Base-by-base conservation (phyloP, 2,329 filamentous ascomycete species). In the Davidsoniella eucalypti region DNA sequence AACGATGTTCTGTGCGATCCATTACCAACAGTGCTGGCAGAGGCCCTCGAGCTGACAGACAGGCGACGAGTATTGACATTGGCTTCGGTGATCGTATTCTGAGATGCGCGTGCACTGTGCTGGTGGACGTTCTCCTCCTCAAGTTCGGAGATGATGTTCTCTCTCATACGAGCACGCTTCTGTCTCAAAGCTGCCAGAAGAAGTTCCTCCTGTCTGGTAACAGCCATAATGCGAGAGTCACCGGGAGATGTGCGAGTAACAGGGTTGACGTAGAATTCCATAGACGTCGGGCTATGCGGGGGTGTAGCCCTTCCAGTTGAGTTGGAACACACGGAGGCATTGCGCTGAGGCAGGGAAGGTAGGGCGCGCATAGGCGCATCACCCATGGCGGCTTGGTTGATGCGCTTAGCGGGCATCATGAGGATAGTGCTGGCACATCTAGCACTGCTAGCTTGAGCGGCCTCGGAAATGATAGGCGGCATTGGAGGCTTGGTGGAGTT, bases 141-240 rank as follows among this genome's bases (percentile, higher is more conserved):
- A 12, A 66, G 62, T 53, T 71, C 67, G 18, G 66, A 62, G 10
- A 68, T 60, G 16, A 69, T 63, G 2, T 65, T 67, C 54, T 73
- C 68, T 2, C 71, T 69, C 69, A 75, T 74, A n/a, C 65, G 64
- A 2, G 72, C 69, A n/a, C 73, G 66, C 63, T 75, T 76, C 56
- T 71, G 67, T 7, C 75, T 67, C 40, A 78, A 64, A 2, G 75
- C 75, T 2, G 74, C 69, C 3, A 78, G 63, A 0, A 78, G 64
- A 66, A 76, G 70, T 59, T 78, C 72, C 54, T 78, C 75, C 54
- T 77, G 73, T 3, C 65, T 67, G 0, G 73, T 77, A 16, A 78
- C 72, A 1, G 73, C 71, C 69, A 78, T 76, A 50, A 76, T 64
- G 1, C 73, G 68, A 25, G 62, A 61, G 33, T 63, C 55, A 2